These are phyloP conservation scores for Selenicereus undatus DNA, from an alignment of 148 eudicot species.

Conservation along the genomic window DNA sequence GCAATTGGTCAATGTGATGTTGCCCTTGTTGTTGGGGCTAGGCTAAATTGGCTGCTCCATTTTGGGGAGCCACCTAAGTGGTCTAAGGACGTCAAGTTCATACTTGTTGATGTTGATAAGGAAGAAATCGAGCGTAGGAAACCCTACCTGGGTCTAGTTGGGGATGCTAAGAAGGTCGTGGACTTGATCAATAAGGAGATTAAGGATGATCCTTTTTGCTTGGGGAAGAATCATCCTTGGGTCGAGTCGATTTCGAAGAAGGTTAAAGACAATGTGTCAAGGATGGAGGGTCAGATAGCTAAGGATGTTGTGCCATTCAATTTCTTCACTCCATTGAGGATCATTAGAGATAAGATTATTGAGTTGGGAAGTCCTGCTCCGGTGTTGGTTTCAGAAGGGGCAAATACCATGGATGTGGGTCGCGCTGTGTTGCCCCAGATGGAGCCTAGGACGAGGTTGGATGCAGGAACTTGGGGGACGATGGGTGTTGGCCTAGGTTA, in stretches of 20 bases:
- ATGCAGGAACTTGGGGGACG: conserved; percentile 99
- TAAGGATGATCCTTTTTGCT: conserved; percentile 88
- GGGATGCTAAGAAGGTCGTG: conserved; percentile 73
- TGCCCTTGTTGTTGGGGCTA: conserved; percentile 77
- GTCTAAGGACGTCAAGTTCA: conserved; percentile 82
- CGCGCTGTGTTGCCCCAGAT: conserved; percentile 75
- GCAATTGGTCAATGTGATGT: conserved; percentile 96
- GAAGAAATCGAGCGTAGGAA: conserved; percentile 79
- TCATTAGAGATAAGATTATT: conserved; percentile 76
- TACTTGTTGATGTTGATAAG: conserved; percentile 64
- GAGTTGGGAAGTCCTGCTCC: conserved; percentile 85
- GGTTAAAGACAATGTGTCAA: conserved; percentile 72
- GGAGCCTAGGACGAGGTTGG: conserved; percentile 97
- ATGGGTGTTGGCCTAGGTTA: conserved; percentile 99
- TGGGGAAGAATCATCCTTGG: conserved; percentile 80
- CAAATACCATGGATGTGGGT: conserved; percentile 97
- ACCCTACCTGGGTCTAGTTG: conserved; percentile 68
- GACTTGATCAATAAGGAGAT: conserved; percentile 60
- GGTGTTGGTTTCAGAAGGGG: conserved; percentile 87
- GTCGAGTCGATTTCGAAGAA: conserved; percentile 62
- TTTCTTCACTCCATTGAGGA: conserved; percentile 86
- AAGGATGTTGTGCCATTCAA: conserved; percentile 93
- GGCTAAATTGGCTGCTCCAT: conserved; percentile 95
- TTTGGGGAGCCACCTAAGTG: conserved; percentile 96
- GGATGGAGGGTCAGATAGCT: conserved; percentile 74